phyloP scores from a whole-genome alignment of 768 basidiomycete genomes.

The Sistotremastrum niveocremeum region DNA sequence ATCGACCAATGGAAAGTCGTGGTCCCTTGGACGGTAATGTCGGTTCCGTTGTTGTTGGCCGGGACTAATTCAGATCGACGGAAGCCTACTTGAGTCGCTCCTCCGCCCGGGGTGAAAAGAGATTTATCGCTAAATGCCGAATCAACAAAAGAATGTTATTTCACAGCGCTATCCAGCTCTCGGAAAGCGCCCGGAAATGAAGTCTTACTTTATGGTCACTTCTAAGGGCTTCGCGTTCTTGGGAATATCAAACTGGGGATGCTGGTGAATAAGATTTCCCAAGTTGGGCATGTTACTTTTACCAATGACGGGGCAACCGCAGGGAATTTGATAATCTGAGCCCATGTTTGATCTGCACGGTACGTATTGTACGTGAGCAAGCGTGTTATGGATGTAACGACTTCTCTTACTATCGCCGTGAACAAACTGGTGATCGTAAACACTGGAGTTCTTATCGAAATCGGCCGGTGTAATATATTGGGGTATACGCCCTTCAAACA shows the following conservation, averaged over 20 bases:
- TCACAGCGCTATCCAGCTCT: neutral
- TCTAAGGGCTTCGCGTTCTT: slow-evolving; percentile 7
- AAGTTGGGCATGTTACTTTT: neutral
- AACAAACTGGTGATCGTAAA: slow-evolving; percentile 9
- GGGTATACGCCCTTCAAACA: slow-evolving; percentile 10
- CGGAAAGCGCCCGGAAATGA: slow-evolving; percentile 17
- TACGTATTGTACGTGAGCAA: neutral
- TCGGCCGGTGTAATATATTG: slow-evolving; percentile 5
- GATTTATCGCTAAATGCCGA: slow-evolving; percentile 3
- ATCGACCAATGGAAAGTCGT: slow-evolving; percentile 11
- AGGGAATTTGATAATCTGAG: slow-evolving; percentile 11
- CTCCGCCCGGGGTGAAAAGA: slow-evolving; percentile 8
- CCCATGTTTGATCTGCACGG: slow-evolving; percentile 10
- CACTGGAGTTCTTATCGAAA: slow-evolving; percentile 12
- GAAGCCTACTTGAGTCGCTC: slow-evolving; percentile 8
- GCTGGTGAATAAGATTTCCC: neutral
- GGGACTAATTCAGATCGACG: slow-evolving; percentile 12
- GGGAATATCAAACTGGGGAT: slow-evolving; percentile 8
- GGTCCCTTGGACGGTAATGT: slow-evolving; percentile 6
- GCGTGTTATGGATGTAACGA: neutral
- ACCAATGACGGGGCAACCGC: slow-evolving; percentile 6
- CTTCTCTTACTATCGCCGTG: slow-evolving; percentile 8
- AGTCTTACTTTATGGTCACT: slow-evolving; percentile 13
- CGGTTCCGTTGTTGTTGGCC: slow-evolving; percentile 8
- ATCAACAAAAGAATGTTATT: neutral